Base-by-base conservation (phyloP, 1,139 yeast genomes). In the Suhomyces terraborum region DNA sequence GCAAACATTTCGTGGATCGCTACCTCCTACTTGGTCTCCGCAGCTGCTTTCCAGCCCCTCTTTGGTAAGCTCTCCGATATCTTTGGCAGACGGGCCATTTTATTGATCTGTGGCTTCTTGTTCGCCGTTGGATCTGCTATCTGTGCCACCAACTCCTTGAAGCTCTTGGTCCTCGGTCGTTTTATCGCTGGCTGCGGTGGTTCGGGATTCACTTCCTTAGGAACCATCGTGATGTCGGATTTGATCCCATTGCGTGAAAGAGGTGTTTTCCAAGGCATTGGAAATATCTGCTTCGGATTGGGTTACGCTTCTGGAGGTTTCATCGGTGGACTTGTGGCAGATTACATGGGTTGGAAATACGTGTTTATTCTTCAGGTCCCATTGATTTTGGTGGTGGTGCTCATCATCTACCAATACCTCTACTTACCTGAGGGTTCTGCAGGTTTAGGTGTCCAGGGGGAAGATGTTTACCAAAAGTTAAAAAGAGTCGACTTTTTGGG, bases 11-110 rank as follows among this genome's bases (percentile, higher is more conserved):
- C 76, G 19, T 73, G 76, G 80, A 73, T 70, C 44, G 75, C 79
- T 18, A 69, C 75, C 19, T 64, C 76, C 4, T 55, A 58, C 53
- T 39, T 73, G 42, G 59, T 73, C 43, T 64, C 75, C 5, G 61
- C 71, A 10, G 62, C 78, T 1, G 77, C 77, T 1, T 71, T 70
- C 52, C 78, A 73, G 61, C 96, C 96, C 1, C 63, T 89, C 18
- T 88, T 83, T 52, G 96, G 96, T 18, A 88, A 88, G 56, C 62
- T 89, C 24, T 83, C 94, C 4, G 96, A 88, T 54, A 86, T 88
- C 32, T 88, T 84, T 59, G 96, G 96, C 16, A 75, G 96, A 52
- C 84, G 79, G 56, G 51, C 37, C 35, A 55, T 65, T 17, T 56
- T 73, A 17, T 46, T 71, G 13, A 45, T 61, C 9, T 73, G 77